phyloP scores from a whole-genome alignment of 352 stramenopile species.

The Phytophthora fragariaefolia region DNA sequence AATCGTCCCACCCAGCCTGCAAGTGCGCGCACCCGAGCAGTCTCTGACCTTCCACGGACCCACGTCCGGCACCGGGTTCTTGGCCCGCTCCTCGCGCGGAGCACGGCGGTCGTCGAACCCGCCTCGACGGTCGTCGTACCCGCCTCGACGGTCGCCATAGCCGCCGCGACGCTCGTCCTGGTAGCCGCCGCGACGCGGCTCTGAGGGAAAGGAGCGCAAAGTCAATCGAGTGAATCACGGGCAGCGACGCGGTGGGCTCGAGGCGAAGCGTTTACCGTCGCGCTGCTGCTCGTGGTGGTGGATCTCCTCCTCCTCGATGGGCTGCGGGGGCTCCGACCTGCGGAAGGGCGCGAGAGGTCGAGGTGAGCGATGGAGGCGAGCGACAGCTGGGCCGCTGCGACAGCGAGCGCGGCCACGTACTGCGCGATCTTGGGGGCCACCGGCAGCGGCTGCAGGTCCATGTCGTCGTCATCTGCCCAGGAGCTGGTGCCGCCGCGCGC shows the following conservation, averaged over 20 bases:
- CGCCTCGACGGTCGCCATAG: slow-evolving; percentile 32
- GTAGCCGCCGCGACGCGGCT: slow-evolving; percentile 24
- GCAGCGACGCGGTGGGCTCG: not conserved
- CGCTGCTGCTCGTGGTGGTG: slow-evolving; percentile 37
- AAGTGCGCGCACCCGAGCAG: not conserved
- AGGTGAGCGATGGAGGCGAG: slow-evolving; percentile 4
- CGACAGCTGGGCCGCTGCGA: not conserved
- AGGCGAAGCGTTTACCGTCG: slow-evolving; percentile 28
- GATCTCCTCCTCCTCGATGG: slow-evolving; percentile 52
- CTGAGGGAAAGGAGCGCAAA: slow-evolving; percentile 16
- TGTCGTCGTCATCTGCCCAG: slow-evolving; percentile 85
- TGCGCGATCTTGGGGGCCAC: slow-evolving; percentile 48
- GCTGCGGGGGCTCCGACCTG: slow-evolving; percentile 42
- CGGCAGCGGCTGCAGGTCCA: slow-evolving; percentile 58
- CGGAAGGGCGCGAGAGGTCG: slow-evolving; percentile 2
- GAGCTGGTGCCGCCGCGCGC: slow-evolving; percentile 58
- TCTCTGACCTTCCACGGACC: slow-evolving; percentile 76
- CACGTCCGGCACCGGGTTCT: slow-evolving; percentile 81
- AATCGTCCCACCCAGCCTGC: not conserved
- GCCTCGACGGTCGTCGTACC: slow-evolving; percentile 52
- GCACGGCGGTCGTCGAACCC: slow-evolving; percentile 42
- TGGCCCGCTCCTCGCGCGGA: slow-evolving; percentile 55
- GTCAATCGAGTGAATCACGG: slow-evolving; percentile 9
- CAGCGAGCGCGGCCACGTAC: slow-evolving; percentile 33
- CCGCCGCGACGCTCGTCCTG: slow-evolving; percentile 34